phyloP scores from a whole-genome alignment of 495 filamentous ascomycete genomes.

The Daldinia loculata region DNA sequence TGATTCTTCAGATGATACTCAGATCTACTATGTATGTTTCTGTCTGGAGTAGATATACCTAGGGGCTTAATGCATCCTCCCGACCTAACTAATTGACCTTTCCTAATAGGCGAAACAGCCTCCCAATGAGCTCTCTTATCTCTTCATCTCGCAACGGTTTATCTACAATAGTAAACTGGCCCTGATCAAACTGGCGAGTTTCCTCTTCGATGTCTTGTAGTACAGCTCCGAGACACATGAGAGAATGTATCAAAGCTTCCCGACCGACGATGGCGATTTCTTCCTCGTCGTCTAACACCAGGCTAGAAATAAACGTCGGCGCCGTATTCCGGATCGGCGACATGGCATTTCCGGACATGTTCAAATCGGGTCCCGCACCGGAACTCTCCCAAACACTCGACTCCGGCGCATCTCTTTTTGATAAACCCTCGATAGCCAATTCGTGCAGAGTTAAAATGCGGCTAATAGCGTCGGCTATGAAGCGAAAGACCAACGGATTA shows the following conservation, averaged over 20 bases:
- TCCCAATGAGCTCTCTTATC: background rate
- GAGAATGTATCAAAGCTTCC: background rate
- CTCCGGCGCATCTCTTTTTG: background rate
- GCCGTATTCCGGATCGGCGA: background rate
- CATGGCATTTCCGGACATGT: background rate
- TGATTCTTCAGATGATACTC: background rate
- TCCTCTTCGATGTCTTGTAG: background rate
- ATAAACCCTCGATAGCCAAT: background rate
- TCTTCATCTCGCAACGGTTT: background rate
- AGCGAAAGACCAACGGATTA: background rate
- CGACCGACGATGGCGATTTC: background rate
- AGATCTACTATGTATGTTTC: background rate
- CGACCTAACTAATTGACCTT: background rate
- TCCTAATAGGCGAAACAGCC: background rate
- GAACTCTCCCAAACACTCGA: background rate
- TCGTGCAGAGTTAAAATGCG: background rate
- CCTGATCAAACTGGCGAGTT: background rate
- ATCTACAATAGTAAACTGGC: background rate
- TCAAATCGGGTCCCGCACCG: background rate
- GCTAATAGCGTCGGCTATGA: background rate
- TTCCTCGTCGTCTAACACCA: background rate
- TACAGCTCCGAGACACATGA: background rate
- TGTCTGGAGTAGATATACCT: background rate
- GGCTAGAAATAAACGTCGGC: background rate
- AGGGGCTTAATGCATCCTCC: background rate